phyloP scores from a whole-genome alignment of 2,329 filamentous ascomycete species.

The Seiridium cupressi region DNA sequence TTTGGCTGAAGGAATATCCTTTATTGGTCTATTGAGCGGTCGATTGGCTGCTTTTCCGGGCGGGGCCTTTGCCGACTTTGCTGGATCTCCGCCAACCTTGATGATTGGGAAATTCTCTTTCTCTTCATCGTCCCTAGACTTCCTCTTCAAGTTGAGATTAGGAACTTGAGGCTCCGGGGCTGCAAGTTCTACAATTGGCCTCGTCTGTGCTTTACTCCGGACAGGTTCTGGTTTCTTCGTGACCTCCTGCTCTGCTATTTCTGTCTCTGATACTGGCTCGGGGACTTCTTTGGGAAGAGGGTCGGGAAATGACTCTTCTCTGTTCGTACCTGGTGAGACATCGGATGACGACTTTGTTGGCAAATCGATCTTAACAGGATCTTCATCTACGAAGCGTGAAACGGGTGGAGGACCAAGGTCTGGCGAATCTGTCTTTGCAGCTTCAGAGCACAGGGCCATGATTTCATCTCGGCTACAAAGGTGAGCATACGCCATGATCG shows the following conservation, averaged over 20 bases:
- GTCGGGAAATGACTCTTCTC: slow-evolving; percentile 11
- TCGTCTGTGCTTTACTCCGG: slow-evolving; percentile 5
- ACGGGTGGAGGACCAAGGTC: slow-evolving; percentile 65
- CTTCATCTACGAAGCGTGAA: slow-evolving; percentile 57
- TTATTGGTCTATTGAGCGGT: slow-evolving; percentile 36
- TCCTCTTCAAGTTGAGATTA: slow-evolving; percentile 57
- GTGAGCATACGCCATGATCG: neutral
- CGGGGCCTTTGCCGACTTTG: slow-evolving; percentile 25
- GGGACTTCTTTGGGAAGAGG: neutral
- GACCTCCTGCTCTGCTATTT: neutral
- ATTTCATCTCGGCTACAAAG: slow-evolving; percentile 58
- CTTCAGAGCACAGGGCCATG: slow-evolving; percentile 52
- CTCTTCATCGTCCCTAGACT: slow-evolving; percentile 55
- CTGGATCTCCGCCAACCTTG: slow-evolving; percentile 18
- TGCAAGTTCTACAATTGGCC: neutral
- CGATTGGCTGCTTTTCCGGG: slow-evolving; percentile 30
- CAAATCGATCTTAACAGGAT: slow-evolving; percentile 52
- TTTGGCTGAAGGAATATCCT: slow-evolving; percentile 40
- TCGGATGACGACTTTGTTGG: slow-evolving; percentile 27
- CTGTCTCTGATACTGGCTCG: neutral
- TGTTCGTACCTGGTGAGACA: slow-evolving; percentile 10
- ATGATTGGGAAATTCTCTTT: slow-evolving; percentile 36
- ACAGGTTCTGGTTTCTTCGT: slow-evolving; percentile 9
- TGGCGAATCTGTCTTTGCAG: slow-evolving; percentile 57
- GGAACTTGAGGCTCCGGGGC: slow-evolving; percentile 17